phyloP scores from a whole-genome alignment of 2,329 filamentous ascomycete species.

The Claviceps cyperi region DNA sequence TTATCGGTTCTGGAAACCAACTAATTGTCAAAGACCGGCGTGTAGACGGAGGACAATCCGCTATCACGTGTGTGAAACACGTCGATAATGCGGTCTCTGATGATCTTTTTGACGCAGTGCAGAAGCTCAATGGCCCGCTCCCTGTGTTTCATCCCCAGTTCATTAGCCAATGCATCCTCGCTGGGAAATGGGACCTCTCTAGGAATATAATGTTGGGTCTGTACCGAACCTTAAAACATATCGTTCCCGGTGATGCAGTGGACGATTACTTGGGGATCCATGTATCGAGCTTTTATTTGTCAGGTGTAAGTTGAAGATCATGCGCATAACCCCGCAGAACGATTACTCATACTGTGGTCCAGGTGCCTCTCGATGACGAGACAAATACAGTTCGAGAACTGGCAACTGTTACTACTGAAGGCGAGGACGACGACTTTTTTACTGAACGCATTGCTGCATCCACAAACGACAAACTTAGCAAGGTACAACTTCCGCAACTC shows the following conservation, averaged over 20 bases:
- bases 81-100: slow-evolving; percentile 37
- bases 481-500: slow-evolving; percentile 61
- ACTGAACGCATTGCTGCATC: slow-evolving; percentile 54
- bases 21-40: slow-evolving; percentile 70
- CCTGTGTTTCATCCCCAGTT: slow-evolving; percentile 90
- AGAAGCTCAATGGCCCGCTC: slow-evolving; percentile 71
- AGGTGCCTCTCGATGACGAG: slow-evolving; percentile 1
- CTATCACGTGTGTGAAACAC: slow-evolving; percentile 38
- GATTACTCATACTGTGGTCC: not conserved
- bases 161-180: slow-evolving; percentile 70
- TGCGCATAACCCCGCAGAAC: not conserved
- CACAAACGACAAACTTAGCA: slow-evolving; percentile 65
- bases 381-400: slow-evolving; percentile 19
- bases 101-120: slow-evolving; percentile 70
- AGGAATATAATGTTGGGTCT: slow-evolving; percentile 59
- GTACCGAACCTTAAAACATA: slow-evolving; percentile 66
- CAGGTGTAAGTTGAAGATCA: slow-evolving; percentile 1
- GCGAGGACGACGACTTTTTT: slow-evolving; percentile 42
- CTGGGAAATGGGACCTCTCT: slow-evolving; percentile 60
- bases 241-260: slow-evolving; percentile 64
- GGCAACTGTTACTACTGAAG: slow-evolving; percentile 24
- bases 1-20: slow-evolving; percentile 83
- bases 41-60: slow-evolving; percentile 48
- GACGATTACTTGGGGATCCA: slow-evolving; percentile 59
- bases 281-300: slow-evolving; percentile 2